Percentiles rank a stretch among this genome's conserved stretches.
Conservation (phyloP, 2,329 filamentous ascomycete genomes). For the Drechslerella dactyloides region DNA sequence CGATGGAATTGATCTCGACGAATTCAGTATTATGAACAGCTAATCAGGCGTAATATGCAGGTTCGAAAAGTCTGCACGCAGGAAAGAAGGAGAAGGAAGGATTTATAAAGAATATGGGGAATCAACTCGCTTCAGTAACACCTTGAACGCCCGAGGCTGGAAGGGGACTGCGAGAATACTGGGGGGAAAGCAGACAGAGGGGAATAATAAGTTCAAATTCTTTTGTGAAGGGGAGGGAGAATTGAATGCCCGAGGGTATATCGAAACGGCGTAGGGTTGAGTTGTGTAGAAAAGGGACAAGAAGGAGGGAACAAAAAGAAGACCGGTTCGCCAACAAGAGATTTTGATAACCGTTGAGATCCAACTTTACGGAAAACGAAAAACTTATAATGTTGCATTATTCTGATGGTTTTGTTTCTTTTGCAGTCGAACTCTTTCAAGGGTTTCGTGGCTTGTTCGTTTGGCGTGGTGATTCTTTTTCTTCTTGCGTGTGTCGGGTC, state of each 20-base stretch:
- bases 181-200: conserved; percentile 10
- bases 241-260: too few species aligned
- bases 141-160: conserved; percentile 18
- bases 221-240: not conserved
- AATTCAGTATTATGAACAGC: too few species aligned
- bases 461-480: conserved; percentile 49
- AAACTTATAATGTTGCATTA: conserved; percentile 48
- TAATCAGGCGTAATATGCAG: not conserved
- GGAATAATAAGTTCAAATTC: not conserved
- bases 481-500: not conserved
- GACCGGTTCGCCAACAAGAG: conserved; percentile 45
- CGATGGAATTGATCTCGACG: too few species aligned
- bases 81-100: not conserved
- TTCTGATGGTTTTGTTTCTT: conserved; percentile 27
- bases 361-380: conserved; percentile 47
- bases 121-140: conserved; percentile 1
- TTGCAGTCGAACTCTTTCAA: conserved; percentile 37
- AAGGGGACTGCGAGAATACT: conserved; percentile 28
- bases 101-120: not conserved
- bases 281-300: conserved; percentile 8
- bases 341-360: conserved; percentile 47
- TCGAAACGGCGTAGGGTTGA: not conserved
- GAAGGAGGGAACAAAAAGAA: conserved; percentile 41
- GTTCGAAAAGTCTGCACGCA: not conserved
- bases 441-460: conserved; percentile 31